Conservation (phyloP, 495 filamentous ascomycete species). For the Aspergillus funiculosus region DNA sequence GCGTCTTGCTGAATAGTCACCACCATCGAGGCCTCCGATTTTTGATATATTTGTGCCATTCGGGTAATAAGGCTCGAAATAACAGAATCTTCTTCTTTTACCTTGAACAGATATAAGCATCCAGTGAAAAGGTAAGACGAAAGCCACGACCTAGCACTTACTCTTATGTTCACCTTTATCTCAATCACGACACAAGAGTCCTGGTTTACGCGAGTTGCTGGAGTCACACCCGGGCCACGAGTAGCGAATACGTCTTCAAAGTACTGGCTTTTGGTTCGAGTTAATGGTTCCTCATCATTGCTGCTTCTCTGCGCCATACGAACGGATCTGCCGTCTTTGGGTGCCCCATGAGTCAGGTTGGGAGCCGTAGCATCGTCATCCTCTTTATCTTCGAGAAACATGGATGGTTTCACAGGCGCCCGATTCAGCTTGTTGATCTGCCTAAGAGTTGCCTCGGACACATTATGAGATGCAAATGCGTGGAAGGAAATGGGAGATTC, state of each 20-base stretch:
- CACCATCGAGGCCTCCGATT: conserved; percentile 63
- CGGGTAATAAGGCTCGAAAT: conserved; percentile 62
- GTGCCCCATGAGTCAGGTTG: neutral
- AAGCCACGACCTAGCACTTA: conserved; percentile 35
- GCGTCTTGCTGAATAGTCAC: conserved; percentile 67
- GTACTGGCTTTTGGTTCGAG: conserved; percentile 44
- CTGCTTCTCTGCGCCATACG: conserved; percentile 10
- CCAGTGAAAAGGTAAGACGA: neutral
- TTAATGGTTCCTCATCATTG: conserved; percentile 20
- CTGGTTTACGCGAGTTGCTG: conserved; percentile 52
- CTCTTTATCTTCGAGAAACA: conserved; percentile 25
- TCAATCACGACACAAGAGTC: conserved; percentile 74
- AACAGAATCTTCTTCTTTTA: conserved; percentile 41
- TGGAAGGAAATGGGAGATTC: conserved; percentile 22
- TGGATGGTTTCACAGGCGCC: conserved; percentile 16
- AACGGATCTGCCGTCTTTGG: conserved; percentile 14
- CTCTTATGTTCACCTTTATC: conserved; percentile 77
- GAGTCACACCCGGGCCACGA: conserved; percentile 46
- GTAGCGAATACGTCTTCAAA: conserved; percentile 56
- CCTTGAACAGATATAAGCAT: conserved; percentile 18
- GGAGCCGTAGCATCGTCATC: conserved; percentile 23
- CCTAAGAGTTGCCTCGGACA: conserved; percentile 17
- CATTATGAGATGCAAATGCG: conserved; percentile 8
- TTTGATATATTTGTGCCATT: conserved; percentile 66
- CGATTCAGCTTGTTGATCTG: conserved; percentile 16